These are phyloP conservation scores for Lumnitzera racemosa DNA, from an alignment of 345 rosid species.

Conservation along the genomic window DNA sequence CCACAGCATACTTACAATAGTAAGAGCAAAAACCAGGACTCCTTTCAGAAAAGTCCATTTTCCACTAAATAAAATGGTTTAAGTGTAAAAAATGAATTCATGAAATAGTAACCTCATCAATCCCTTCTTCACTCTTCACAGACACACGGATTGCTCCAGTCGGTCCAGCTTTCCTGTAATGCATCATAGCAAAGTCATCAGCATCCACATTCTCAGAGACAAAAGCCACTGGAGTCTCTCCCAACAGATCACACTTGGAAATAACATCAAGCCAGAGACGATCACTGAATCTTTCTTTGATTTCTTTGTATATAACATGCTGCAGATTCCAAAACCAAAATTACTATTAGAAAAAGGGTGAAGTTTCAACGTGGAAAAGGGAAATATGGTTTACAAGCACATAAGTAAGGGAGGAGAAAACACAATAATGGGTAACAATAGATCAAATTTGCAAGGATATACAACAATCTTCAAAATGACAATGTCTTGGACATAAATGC, in stretches of 20 bases:
- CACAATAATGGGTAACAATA: too few relatives aligned
- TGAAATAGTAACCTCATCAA: conserved; percentile 42
- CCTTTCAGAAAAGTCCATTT: not conserved
- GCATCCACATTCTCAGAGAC: conserved; percentile 43
- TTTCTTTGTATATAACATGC: conserved; percentile 78
- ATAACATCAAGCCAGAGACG: conserved; percentile 84
- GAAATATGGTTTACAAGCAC: too few relatives aligned
- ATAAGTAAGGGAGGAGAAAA: too few relatives aligned
- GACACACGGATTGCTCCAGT: conserved; percentile 65
- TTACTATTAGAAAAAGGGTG: too few relatives aligned
- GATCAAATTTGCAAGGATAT: too few relatives aligned
- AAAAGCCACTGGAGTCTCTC: conserved; percentile 46
- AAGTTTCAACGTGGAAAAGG: too few relatives aligned
- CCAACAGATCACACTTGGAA: conserved; percentile 78
- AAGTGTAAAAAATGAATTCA: not conserved
- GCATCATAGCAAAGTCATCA: conserved; percentile 42
- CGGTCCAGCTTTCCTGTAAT: conserved; percentile 64
- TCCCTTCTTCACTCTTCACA: conserved; percentile 54
- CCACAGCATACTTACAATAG: not conserved
- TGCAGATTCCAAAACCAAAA: conserved; percentile 21
- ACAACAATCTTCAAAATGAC: too few relatives aligned
- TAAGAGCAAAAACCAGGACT: too few relatives aligned
- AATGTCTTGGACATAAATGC: too few relatives aligned
- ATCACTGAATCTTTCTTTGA: conserved; percentile 57
- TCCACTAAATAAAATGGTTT: not conserved